phyloP scores from a whole-genome alignment of 2,329 filamentous ascomycete species.

The Penicillium glabrum region DNA sequence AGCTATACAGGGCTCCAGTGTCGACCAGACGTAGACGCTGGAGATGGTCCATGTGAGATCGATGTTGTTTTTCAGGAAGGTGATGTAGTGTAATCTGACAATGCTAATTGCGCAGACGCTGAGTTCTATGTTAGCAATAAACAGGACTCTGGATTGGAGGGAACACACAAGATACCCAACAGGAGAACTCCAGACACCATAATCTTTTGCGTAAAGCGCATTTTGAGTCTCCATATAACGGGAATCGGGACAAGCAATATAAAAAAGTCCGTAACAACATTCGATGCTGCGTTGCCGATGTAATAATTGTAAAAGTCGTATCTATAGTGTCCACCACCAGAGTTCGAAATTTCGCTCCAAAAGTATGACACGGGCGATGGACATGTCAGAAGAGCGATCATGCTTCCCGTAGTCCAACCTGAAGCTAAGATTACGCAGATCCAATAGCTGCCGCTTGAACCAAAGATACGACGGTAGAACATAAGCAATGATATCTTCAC shows the following conservation, averaged over 20 bases:
- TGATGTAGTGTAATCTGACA: conserved; percentile 14
- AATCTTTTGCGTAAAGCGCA: conserved; percentile 14
- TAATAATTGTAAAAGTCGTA: conserved; percentile 13
- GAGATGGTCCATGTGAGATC: conserved; percentile 17
- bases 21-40: conserved; percentile 17
- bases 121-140: neutral
- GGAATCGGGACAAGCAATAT: conserved; percentile 16
- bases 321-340: conserved; percentile 4
- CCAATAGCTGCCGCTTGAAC: neutral
- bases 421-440: too few species aligned
- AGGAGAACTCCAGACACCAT: neutral
- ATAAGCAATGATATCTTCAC: conserved; percentile 22
- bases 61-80: neutral
- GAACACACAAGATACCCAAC: too few species aligned
- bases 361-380: too few species aligned
- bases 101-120: conserved; percentile 19
- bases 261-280: conserved; percentile 12
- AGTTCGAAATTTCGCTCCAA: too few species aligned
- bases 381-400: too few species aligned
- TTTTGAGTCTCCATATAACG: conserved; percentile 8
- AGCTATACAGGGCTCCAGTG: conserved; percentile 17
- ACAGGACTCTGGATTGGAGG: too few species aligned
- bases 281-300: conserved; percentile 12
- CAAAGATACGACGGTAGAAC: conserved; percentile 25
- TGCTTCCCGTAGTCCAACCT: too few species aligned